Evolutionary conservation across 192 early-diverging fungal species (phyloP).

Genomic region (Spinellus fusiger): DNA sequence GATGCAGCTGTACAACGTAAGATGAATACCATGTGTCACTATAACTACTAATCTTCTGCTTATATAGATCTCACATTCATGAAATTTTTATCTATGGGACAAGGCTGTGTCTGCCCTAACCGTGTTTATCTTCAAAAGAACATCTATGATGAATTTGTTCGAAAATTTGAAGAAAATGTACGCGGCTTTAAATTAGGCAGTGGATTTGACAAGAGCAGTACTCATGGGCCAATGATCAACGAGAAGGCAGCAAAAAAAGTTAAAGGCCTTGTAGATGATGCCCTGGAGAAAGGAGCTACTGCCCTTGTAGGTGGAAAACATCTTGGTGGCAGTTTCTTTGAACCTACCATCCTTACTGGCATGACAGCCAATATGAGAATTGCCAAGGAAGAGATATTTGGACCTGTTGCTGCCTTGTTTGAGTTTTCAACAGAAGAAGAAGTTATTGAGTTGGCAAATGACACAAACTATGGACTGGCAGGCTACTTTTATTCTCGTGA

Average conservation of each 20-base stretch:
- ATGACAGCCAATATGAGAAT: conserved; percentile 66
- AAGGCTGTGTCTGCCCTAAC: conserved; percentile 75
- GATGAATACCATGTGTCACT: not conserved
- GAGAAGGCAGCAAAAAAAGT: conserved; percentile 63
- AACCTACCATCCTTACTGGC: conserved; percentile 75
- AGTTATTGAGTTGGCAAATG: too few species aligned
- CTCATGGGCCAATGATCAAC: conserved; percentile 87
- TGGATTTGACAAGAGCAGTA: conserved; percentile 56
- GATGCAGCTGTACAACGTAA: conserved; percentile 60
- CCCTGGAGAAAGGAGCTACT: conserved; percentile 65
- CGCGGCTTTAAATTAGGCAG: conserved; percentile 62
- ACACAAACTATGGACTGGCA: too few species aligned
- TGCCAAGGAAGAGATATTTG: conserved; percentile 72
- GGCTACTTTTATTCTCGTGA: too few species aligned
- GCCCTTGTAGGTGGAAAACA: conserved; percentile 59
- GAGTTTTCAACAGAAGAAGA: too few species aligned
- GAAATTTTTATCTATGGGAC: conserved; percentile 71
- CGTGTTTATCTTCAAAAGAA: conserved; percentile 69
- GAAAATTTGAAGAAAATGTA: conserved; percentile 46
- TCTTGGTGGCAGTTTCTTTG: conserved; percentile 65
- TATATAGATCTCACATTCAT: too few species aligned
- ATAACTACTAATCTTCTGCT: too few species aligned
- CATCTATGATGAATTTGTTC: conserved; percentile 60
- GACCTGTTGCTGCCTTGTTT: too few species aligned
- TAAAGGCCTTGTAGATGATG: conserved; percentile 61